Base-by-base conservation (phyloP, 1,284 basidiomycete species). In the Taiwanofungus camphoratus region DNA sequence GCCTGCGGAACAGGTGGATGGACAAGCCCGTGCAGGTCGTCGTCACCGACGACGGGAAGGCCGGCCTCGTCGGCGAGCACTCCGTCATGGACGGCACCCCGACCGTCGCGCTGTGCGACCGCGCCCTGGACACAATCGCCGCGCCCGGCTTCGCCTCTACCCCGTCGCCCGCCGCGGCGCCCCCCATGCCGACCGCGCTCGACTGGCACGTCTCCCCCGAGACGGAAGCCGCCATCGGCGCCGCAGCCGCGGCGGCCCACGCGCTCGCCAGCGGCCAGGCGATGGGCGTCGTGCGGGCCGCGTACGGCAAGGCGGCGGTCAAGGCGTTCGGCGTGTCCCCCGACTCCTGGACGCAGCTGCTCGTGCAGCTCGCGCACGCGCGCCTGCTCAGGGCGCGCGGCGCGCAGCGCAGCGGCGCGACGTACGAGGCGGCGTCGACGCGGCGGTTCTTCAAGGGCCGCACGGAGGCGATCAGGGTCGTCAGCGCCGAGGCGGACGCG, bases 341-440 rank as follows among this genome's bases (percentile, higher is more conserved):
- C 1, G 92, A 95, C 59, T 87, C 86, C n/a, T 95, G 91, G 90
- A 80, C 86, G 22, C 92, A 95, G 68, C 84, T 94, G 78, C 67
- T 87, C 52, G 73, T 94, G 46, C 92, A 95, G 63, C 69, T 95
- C 36, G 92, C 91, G 4, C 92, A 91, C 61, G 77, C 70, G 49
- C 76, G 89, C 6, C 70, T 92, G 40, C 64, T 82, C 27, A 69
- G 48, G 16, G 42, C 55, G 2, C 47, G 52, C 4, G 59, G 70
- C 13, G 54, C 71, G 52, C 64, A 60, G 44, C 59, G 62, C 20
- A 73, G 62, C 15, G 74, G 82, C 5, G 85, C 76, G 3, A 92
- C 92, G 16, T 95, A 95, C 62, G 92, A 95, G 64, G 86, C 91
- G 41, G 92, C 92, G 15, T 83, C 87, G 52, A 91, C 88, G 18